A percentile compares a stretch with the other conserved stretches of the same genome.
Evolutionary conservation across 2,329 filamentous ascomycete species (phyloP).

Genomic region (Incumbomyces delicatus): DNA sequence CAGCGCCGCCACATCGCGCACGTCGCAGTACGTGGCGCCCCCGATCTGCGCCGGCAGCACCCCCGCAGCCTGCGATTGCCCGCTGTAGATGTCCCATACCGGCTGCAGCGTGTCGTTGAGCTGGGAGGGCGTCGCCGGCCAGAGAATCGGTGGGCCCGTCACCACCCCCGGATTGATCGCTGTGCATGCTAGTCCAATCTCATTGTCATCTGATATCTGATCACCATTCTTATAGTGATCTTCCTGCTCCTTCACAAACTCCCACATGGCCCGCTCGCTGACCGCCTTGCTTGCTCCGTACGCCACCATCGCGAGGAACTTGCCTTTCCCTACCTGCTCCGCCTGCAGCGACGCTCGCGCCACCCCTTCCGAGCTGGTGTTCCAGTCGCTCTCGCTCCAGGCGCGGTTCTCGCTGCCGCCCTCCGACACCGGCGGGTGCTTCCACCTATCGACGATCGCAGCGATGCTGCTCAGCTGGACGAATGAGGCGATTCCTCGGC

Average conservation of each 20-base stretch:
- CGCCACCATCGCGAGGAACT: constrained; percentile 14
- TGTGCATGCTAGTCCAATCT: constrained; percentile 12
- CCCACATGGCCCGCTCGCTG: constrained; percentile 19
- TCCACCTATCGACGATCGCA: constrained; percentile 18
- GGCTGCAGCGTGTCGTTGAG: constrained; percentile 20
- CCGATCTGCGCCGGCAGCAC: constrained; percentile 17
- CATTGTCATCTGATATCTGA: no score
- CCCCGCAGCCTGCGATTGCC: constrained; percentile 1
- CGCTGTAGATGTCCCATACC: constrained; percentile 19
- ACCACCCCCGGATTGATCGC: constrained; percentile 20
- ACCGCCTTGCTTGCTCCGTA: constrained; percentile 20
- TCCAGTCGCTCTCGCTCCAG: constrained; percentile 28
- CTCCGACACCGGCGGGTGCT: constrained; percentile 7
- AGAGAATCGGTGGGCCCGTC: constrained; percentile 19
- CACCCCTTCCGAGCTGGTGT: constrained; percentile 26
- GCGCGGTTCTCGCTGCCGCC: constrained; percentile 3
- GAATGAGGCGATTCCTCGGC: constrained; percentile 15
- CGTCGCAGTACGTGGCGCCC: constrained; percentile 19
- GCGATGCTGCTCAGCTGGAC: constrained; percentile 20
- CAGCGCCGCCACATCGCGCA: constrained; percentile 20
- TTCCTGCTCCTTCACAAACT: constrained; percentile 9
- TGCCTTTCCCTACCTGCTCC: background rate
- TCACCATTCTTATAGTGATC: background rate
- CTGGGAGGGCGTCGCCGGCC: constrained; percentile 11
- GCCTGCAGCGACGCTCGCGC: constrained; percentile 16